Evolutionary conservation across 129 eudicot genomes (phyloP), one percentile per base, ranked within the genome.

Genomic region (Daucus carota): DNA sequence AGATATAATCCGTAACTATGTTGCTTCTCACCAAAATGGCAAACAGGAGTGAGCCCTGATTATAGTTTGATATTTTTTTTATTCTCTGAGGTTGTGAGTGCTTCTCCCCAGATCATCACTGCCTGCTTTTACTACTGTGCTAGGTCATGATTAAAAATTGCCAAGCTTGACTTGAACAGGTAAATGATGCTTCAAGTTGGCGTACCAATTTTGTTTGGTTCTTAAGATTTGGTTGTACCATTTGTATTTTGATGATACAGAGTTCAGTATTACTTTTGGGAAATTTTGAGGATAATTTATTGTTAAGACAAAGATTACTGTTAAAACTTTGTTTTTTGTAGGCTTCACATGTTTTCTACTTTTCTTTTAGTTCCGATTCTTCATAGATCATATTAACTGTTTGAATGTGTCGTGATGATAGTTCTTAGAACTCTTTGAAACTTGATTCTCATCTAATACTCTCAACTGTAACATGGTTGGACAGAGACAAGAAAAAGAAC

Each of bases 11-110:
- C 90, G 97, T 86, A 91, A 88, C 68, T 91, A 36, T 38, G 92
- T 89, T 77, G 94, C 96, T 73, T 85, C 92, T 75, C 87, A 89
- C 34, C 88, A 91, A 83, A 91, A 94, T 46, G 97, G 97, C 40
- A 86, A 86, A 73, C 76, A 83, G 59, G 83, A 86, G 73, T 63
- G 70, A 63, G 40, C 70, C 38, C 38, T 5, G 40, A 63, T 29
- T 63, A 12, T 22, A 63, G 1, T 29, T 29, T 6, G 29, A 12
- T 29, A 14, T 12, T 62, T 0, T 28, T 26, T 13, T 31, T 14
- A 10, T 60, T 63, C 38, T 63, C 70, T 10, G 8, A 63, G 70
- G 70, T 63, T 63, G 34, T 15, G 3, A 31, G 22, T 63, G 40
- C 22, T 26, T 63, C 70, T 63, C 20, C 17, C 9, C n/a, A 2